Base-by-base conservation (phyloP, 805 yeast species). In the Hanseniaspora hatyaiensis region DNA sequence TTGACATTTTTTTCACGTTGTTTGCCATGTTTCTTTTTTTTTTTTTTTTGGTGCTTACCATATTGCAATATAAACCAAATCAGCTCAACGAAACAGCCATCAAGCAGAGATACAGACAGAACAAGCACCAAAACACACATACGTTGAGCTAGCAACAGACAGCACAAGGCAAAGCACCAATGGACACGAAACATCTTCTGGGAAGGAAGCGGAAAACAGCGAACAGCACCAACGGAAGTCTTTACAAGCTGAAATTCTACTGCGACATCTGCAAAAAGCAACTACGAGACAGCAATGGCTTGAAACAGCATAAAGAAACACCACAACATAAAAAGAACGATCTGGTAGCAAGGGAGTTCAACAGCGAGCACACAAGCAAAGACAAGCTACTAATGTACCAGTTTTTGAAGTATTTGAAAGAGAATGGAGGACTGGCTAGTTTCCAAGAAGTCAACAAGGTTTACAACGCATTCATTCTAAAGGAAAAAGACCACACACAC, bases 241-340 rank as follows among this genome's bases (percentile, higher is more conserved):
- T 88, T 22, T 96, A 88, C 63, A 79, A 83, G 58, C 73, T 92
- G 45, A 71, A 77, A 52, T 89, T 77, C 71, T 94, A 87, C 63
- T 92, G 99, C 62, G 97, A 82, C 61, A 72, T 85, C 2, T 92
- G 99, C 58, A 76, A 73, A 59, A 86, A 89, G 58, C 99, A 92
- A 65, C 88, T 97, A 61, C 68, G 96, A 48, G 99, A 94, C 61
- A 94, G 83, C 52, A 89, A 92, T 64, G 99, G 98, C 22, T 92
- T 83, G 68, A 81, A 82, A 57, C 82, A 89, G 57, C 99, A 92
- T 61, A 71, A 80, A n/a, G 70, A 72, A 52, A 78, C 94, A n/a
- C 85, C 83, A 38, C 69, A 82, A 1, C 99, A 92, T 59, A 63
- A 73, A 40, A 73, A 75, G 16, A 75, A 74, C 24, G 40, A 36